Base-by-base conservation (phyloP, 371 early-diverging fungal genomes). In the Apophysomyces elegans region DNA sequence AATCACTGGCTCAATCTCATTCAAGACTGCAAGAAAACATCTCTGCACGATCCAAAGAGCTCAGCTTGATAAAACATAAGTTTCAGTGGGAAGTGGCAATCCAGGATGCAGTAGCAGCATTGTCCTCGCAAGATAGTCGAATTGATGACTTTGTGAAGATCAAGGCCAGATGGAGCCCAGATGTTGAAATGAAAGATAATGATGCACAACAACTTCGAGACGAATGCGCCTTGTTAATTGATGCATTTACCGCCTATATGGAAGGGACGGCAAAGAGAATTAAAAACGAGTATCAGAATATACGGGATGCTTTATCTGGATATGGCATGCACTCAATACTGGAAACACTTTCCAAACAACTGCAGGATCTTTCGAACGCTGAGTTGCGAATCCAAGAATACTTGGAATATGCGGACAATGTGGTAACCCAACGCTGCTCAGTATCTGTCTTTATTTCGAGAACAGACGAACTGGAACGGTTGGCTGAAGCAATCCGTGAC, bases 81-180 rank as follows among this genome's bases (percentile, higher is more conserved):
- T 39, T 71, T 1, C 36, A 38, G 2, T 72, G 76, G 65, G 78
- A 78, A 39, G 64, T 62, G 9, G 59, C 50, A 37, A 64, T 83
- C 0, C 70, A 64, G 32, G 59, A 61, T 6, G 70, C 75, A 6
- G 37, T 79, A 7, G 1, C 12, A 9, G 65, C 67, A 32, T 46
- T 76, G 13, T 26, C 56, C 14, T 56, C 58, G 3, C 62, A 67
- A 21, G 72, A 73, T 41, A 16, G 35, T 5, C 8, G 36, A 2
- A 56, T 77, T 4, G 76, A 73, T 13, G 32, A 32, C 0, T 80
- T 83, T 60, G 62, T 83, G 14, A 76, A 80, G 37, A 66, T 68
- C 7, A 69, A 72, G 11, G 79, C 75, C 11, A 67, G 78, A 60
- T 83, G 84, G 84, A 62, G 67, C 32, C 44, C 66, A 0, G 65